phyloP scores from a whole-genome alignment of 164 flowering plant genomes.

The Berberis thunbergii region DNA sequence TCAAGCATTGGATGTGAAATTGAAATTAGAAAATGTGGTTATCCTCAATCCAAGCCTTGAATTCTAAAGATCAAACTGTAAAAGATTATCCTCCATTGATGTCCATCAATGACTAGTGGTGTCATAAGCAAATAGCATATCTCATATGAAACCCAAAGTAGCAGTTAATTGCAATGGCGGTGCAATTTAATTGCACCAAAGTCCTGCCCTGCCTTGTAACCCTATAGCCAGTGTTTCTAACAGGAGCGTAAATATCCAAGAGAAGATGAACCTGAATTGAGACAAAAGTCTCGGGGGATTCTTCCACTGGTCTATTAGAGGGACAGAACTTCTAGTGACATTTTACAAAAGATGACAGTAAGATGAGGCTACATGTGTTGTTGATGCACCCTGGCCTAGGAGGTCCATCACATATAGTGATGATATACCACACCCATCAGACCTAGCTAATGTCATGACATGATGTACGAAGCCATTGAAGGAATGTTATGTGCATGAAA shows the following conservation, averaged over 20 bases:
- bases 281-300: neutral
- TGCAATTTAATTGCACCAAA: constrained; percentile 15
- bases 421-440: no score
- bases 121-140: constrained; percentile 30
- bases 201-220: constrained; percentile 22
- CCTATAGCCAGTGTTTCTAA: constrained; percentile 24
- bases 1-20: constrained; percentile 24
- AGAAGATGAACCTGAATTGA: neutral
- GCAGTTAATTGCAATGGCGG: constrained; percentile 22
- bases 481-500: no score
- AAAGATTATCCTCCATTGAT: constrained; percentile 11
- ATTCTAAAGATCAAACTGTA: constrained; percentile 6
- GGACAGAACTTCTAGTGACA: neutral
- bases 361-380: constrained; percentile 24
- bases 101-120: constrained; percentile 21
- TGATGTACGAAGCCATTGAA: no score
- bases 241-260: neutral
- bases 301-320: neutral
- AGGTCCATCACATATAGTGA: neutral
- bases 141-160: constrained; percentile 16
- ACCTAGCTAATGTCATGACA: no score
- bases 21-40: constrained; percentile 42
- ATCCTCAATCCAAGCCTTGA: constrained; percentile 10
- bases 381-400: constrained; percentile 22
- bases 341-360: constrained; percentile 5